These are phyloP conservation scores for Amauroascus verrucosus DNA, from an alignment of 2,329 filamentous ascomycete genomes.

Conservation along the genomic window DNA sequence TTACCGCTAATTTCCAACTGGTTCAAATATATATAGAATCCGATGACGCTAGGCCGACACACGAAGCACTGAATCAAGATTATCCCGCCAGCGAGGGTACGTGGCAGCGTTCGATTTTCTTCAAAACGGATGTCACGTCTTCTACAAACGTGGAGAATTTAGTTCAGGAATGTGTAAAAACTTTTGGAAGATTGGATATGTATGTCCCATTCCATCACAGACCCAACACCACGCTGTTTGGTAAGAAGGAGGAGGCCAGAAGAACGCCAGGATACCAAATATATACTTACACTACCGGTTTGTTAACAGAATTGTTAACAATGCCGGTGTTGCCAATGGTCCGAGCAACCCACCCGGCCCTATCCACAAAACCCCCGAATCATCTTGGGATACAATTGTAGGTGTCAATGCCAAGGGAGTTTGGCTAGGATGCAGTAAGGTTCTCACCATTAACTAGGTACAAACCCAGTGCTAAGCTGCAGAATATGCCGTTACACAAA, in stretches of 20 bases:
- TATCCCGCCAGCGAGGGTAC: constrained; percentile 9
- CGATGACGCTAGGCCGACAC: constrained; percentile 16
- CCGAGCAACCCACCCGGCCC: constrained; percentile 18
- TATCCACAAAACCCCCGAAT: constrained; percentile 40
- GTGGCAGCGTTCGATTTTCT: constrained; percentile 27
- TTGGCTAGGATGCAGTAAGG: constrained; percentile 33
- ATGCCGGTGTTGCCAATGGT: constrained; percentile 39
- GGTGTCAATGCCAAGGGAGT: constrained; percentile 33
- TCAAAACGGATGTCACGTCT: constrained; percentile 37
- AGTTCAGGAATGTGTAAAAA: constrained; percentile 28
- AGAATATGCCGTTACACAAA: constrained; percentile 31
- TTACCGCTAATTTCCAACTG: no score
- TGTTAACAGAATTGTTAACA: constrained; percentile 36
- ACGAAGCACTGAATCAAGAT: constrained; percentile 12
- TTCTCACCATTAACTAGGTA: neutral
- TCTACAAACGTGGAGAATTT: constrained; percentile 29
- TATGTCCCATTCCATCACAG: constrained; percentile 20
- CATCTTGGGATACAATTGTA: constrained; percentile 36
- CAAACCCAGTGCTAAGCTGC: neutral
- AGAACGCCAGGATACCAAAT: neutral
- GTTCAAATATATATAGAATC: neutral
- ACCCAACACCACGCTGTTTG: neutral
- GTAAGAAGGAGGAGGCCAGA: neutral
- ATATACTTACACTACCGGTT: neutral
- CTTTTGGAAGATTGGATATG: constrained; percentile 38